Evolutionary conservation across 140 eudicot genomes (phyloP).

Genomic region (Stevia rebaudiana): DNA sequence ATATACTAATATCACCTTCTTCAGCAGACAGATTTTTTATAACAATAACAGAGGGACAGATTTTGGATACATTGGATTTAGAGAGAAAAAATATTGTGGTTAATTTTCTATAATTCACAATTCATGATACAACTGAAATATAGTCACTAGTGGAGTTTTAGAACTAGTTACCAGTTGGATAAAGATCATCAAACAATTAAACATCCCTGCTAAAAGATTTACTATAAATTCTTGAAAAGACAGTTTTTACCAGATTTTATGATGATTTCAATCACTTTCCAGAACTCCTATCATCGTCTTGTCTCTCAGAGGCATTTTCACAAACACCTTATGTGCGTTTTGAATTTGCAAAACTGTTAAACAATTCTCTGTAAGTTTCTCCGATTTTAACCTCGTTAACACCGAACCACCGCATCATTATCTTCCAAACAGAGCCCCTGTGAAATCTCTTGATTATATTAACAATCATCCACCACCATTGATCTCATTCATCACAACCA

Average conservation of each 20-base stretch:
- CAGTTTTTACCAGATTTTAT: background rate
- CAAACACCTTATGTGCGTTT: conserved; percentile 17
- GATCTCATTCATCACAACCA: background rate
- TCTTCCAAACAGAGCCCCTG: conserved; percentile 6
- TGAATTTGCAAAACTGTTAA: background rate
- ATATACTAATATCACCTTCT: background rate
- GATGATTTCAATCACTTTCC: background rate
- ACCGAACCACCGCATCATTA: background rate
- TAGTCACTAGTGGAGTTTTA: background rate
- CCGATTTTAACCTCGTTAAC: conserved; percentile 5
- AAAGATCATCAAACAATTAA: background rate
- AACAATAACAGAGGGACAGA: background rate
- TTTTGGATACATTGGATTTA: background rate
- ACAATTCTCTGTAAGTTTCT: background rate
- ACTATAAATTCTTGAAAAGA: conserved; percentile 13
- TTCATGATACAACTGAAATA: background rate
- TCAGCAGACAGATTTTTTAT: background rate
- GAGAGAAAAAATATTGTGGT: background rate
- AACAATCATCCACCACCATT: background rate
- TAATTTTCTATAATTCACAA: background rate
- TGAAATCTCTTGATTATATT: conserved; percentile 3
- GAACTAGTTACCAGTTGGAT: background rate
- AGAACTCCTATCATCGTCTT: conserved; percentile 1
- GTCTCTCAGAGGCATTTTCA: conserved; percentile 20
- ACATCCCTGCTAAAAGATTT: conserved; percentile 5